Evolutionary conservation across 169 alveolate species (phyloP), one percentile per base, ranked within the genome.

Genomic region (Plasmodium fragile): DNA sequence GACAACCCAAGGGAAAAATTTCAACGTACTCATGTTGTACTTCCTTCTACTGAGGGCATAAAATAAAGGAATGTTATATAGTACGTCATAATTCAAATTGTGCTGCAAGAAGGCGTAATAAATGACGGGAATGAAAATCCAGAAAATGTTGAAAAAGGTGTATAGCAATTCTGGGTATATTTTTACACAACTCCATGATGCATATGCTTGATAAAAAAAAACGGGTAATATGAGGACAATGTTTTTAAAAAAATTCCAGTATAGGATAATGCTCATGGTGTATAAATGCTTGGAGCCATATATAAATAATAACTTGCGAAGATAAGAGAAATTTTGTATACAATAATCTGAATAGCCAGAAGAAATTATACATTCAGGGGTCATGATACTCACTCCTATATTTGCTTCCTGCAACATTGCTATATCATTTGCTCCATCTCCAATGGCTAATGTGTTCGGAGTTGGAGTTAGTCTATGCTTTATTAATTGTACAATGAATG

Each of bases 331-430:
- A 87, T 98, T 98, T n/a, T 95, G 82, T 82, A 99, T 98, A 39
- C 99, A 97, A 93, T 98, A 99, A 96, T 99, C 99, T 18, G 99
- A 97, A 25, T 99, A 99, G 32, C 98, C 97, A n/a, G 99, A 98
- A 43, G 99, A 99, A 96, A 98, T 99, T 71, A 97, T 95, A n/a
- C 99, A 99, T 92, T 98, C 99, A 91, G 98, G 98, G 16, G 99
- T 99, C 69, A 98, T 98, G 53, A 99, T 98, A 28, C 99, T 99
- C 41, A 99, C 95, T 3, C 99, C 99, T 32, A 98, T 98, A 92
- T 98, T 97, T 34, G 99, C 99, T 91, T 96, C 99, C 92, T 96
- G 97, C 28, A 94, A 49, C 97, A 95, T 95, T 10, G 93, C 93
- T 55, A 96, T 93, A 77, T 96, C 97, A 81, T 96, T 95, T 25